Conservation (phyloP, 1,284 basidiomycete genomes). For the Tilletia indica region DNA sequence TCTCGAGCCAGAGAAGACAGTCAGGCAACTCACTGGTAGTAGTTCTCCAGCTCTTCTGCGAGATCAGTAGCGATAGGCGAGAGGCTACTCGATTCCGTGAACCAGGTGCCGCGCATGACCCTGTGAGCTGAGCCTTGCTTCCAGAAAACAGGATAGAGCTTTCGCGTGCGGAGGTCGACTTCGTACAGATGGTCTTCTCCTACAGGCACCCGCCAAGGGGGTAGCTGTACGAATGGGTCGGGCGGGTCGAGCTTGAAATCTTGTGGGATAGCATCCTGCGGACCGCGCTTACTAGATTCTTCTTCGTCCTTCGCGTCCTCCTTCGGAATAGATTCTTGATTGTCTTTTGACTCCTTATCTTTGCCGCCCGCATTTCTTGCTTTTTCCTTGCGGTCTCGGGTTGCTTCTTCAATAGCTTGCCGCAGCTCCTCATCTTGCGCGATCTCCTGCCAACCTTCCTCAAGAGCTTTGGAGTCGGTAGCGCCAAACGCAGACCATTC, state of each 20-base stretch:
- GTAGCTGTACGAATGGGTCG: conserved; percentile 30
- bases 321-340: background rate
- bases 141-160: conserved; percentile 63
- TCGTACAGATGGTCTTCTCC: conserved; percentile 39
- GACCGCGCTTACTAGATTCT: too few relatives aligned
- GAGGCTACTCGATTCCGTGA: conserved; percentile 58
- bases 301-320: background rate
- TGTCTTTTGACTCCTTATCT: too few relatives aligned
- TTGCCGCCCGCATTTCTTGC: too few relatives aligned
- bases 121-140: conserved; percentile 58
- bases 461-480: conserved; percentile 19
- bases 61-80: conserved; percentile 59
- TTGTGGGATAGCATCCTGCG: background rate
- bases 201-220: conserved; percentile 36
- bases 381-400: background rate
- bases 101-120: conserved; percentile 62
- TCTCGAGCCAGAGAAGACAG: too few relatives aligned
- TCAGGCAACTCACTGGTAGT: conserved; percentile 24
- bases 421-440: conserved; percentile 15
- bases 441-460: conserved; percentile 17
- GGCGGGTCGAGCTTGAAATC: conserved; percentile 18
- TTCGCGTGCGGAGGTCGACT: conserved; percentile 36
- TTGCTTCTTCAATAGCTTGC: conserved; percentile 13
- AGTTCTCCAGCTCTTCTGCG: conserved; percentile 60
- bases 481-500: conserved; percentile 22